These are phyloP conservation scores for Acorus gramineus DNA, from an alignment of 106 monocot species.

Conservation along the genomic window DNA sequence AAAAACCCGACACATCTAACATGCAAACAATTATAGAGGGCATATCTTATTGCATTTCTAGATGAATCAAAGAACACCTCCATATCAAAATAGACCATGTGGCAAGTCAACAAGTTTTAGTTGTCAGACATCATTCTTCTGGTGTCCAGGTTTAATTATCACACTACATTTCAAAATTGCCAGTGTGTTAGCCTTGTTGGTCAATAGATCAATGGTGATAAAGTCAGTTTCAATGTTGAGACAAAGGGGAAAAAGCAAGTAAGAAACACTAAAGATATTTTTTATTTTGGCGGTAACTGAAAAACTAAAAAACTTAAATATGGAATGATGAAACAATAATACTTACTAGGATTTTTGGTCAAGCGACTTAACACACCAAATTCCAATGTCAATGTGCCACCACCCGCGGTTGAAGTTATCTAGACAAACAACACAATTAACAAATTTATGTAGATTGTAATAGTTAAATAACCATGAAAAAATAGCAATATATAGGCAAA, in stretches of 20 bases:
- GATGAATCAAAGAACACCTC: too few species aligned
- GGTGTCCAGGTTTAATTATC: too few species aligned
- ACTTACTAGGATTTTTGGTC: conserved; percentile 77
- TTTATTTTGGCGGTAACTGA: neutral
- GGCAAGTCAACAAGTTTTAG: too few species aligned
- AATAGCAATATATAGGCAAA: conserved; percentile 4
- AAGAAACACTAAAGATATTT: neutral
- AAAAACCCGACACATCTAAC: too few species aligned
- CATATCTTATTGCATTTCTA: too few species aligned
- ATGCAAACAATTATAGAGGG: too few species aligned
- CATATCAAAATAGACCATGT: too few species aligned
- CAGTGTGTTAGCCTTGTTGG: too few species aligned
- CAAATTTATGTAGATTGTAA: too few species aligned
- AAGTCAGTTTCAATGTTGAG: neutral
- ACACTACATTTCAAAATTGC: too few species aligned
- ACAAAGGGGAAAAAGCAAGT: neutral
- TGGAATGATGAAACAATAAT: neutral
- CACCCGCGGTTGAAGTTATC: conserved; percentile 99
- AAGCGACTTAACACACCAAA: conserved; percentile 89
- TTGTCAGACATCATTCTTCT: too few species aligned
- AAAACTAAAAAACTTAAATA: neutral
- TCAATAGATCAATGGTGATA: too few species aligned
- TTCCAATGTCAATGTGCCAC: conserved; percentile 96
- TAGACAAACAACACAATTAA: conserved; percentile 6
- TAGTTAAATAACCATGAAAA: neutral